Evolutionary conservation across 176 grass and related monocot species (phyloP).

Genomic region (Chrysopogon serrulatus): DNA sequence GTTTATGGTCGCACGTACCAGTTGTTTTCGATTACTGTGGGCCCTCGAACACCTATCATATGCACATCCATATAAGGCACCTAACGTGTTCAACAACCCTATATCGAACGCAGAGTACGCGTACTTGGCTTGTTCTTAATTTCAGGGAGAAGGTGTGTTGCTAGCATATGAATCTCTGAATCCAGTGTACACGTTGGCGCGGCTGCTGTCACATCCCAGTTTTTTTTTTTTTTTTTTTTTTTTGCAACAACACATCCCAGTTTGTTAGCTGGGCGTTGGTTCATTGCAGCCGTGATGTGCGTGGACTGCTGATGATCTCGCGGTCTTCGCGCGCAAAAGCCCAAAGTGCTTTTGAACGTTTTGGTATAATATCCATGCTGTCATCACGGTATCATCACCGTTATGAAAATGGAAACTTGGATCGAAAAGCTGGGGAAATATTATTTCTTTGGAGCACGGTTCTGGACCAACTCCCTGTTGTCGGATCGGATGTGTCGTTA

Average conservation of each 20-base stretch:
- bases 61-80: neutral
- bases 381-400: neutral
- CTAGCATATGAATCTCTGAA: neutral
- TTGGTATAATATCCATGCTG: no score
- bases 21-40: neutral
- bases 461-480: no score
- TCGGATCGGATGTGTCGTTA: no score
- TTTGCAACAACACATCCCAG: no score
- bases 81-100: neutral
- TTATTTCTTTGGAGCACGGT: no score
- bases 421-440: no score
- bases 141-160: neutral
- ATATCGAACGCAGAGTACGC: neutral
- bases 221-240: no score
- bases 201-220: neutral
- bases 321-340: neutral
- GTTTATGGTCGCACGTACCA: neutral
- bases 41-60: neutral
- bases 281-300: neutral
- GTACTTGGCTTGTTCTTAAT: neutral
- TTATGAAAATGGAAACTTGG: neutral
- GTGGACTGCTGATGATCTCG: neutral
- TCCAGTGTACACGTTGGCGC: neutral
- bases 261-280: neutral
- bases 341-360: no score